A percentile compares a stretch with the other conserved stretches of the same genome.
Conservation (phyloP, 345 rosid species). For the Mallotus nudiflorus region DNA sequence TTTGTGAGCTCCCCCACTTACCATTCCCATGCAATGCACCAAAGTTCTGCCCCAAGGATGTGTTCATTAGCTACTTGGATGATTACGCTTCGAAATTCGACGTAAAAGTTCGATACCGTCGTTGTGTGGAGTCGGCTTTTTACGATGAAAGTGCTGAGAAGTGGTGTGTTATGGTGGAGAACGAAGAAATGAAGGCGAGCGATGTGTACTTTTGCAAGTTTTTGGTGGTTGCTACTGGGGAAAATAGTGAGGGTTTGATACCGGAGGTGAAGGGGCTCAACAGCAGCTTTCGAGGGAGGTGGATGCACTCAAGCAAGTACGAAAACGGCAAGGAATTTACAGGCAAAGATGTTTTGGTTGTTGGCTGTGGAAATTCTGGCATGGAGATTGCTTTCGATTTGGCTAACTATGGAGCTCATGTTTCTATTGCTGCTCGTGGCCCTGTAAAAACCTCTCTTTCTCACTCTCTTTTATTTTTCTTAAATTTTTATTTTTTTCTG, state of each 20-base stretch:
- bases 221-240: constrained; percentile 33
- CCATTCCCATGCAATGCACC: constrained; percentile 4
- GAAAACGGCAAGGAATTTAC: constrained; percentile 2
- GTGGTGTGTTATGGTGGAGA: constrained; percentile 15
- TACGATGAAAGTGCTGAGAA: not conserved
- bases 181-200: not conserved
- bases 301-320: constrained; percentile 22
- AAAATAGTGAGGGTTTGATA: constrained; percentile 21
- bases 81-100: constrained; percentile 12
- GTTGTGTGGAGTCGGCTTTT: constrained; percentile 7
- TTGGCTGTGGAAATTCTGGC: constrained; percentile 36
- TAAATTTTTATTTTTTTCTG: too few species aligned
- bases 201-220: constrained; percentile 17
- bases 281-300: constrained; percentile 15
- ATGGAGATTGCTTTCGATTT: constrained; percentile 32
- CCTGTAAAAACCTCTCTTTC: constrained; percentile 8
- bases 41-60: constrained; percentile 9
- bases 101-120: not conserved
- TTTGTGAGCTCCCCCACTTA: constrained; percentile 25
- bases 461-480: not conserved
- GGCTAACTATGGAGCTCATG: not conserved
- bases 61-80: constrained; percentile 19
- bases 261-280: constrained; percentile 24
- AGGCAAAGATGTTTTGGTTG: constrained; percentile 23
- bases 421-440: constrained; percentile 16